Conservation (phyloP, 2,329 filamentous ascomycete genomes). For the Paecilomyces dactylethromorphus region DNA sequence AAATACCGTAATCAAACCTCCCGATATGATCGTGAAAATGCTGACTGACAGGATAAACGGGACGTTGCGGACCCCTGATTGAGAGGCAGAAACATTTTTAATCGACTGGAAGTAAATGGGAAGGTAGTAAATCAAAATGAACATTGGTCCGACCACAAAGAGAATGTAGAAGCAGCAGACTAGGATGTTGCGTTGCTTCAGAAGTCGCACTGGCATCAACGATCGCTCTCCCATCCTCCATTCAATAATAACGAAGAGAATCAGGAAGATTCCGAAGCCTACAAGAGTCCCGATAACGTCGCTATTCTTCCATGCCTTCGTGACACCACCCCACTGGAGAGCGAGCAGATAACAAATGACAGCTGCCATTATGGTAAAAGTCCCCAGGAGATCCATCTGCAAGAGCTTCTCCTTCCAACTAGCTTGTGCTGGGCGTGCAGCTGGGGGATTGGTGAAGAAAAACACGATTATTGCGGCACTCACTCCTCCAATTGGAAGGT, state of each 20-base stretch:
- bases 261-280: conserved; percentile 11
- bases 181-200: conserved; percentile 29
- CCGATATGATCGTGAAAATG: conserved; percentile 21
- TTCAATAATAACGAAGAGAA: conserved; percentile 12
- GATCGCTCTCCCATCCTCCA: conserved; percentile 17
- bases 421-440: conserved; percentile 4
- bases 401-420: conserved; percentile 13
- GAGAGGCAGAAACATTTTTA: conserved; percentile 20
- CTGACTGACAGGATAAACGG: conserved; percentile 32
- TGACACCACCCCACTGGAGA: conserved; percentile 19
- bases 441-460: conserved; percentile 18
- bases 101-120: conserved; percentile 33
- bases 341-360: conserved; percentile 19
- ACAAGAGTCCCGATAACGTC: conserved; percentile 16
- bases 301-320: conserved; percentile 16
- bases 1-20: conserved; percentile 18
- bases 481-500: conserved; percentile 24
- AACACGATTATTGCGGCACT: conserved; percentile 16
- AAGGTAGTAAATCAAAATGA: conserved; percentile 26
- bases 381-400: conserved; percentile 18
- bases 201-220: conserved; percentile 27
- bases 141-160: conserved; percentile 28
- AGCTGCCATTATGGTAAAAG: conserved; percentile 14
- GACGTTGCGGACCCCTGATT: conserved; percentile 35
- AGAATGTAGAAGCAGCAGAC: conserved; percentile 25